These are phyloP conservation scores for Lotus japonicus DNA, from an alignment of 306 rosid genomes.

Conservation along the genomic window DNA sequence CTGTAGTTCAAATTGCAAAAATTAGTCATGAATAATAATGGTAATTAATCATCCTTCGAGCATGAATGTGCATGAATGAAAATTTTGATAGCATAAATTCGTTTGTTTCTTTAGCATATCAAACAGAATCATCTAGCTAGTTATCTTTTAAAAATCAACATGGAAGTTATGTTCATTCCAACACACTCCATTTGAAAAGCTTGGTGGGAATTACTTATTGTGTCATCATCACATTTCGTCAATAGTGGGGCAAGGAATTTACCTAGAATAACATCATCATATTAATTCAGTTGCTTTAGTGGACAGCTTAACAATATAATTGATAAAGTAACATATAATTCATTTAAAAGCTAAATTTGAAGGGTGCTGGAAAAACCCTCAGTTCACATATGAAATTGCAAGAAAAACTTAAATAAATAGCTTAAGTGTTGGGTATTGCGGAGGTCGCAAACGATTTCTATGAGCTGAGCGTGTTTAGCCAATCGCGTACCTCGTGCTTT, in stretches of 20 bases:
- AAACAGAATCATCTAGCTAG: neutral
- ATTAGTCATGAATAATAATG: too few species aligned
- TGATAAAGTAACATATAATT: neutral
- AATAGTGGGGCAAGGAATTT: slow-evolving; percentile 7
- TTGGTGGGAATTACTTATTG: slow-evolving; percentile 7
- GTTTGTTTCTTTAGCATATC: neutral
- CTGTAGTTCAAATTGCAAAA: neutral
- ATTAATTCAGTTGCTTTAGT: neutral
- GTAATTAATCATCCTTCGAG: too few species aligned
- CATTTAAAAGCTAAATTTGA: too few species aligned
- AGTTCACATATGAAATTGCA: too few species aligned
- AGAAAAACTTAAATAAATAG: too few species aligned
- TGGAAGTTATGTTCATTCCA: slow-evolving; percentile 15
- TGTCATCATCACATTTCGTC: neutral
- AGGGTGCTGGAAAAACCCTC: too few species aligned
- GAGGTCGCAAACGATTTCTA: too few species aligned
- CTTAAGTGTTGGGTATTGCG: too few species aligned
- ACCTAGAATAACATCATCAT: neutral
- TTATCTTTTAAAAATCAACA: neutral
- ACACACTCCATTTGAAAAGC: slow-evolving; percentile 1
- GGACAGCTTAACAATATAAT: slow-evolving; percentile 2
- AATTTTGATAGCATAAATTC: slow-evolving; percentile 2
- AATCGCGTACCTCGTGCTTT: too few species aligned
- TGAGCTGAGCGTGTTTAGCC: too few species aligned
- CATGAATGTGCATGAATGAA: neutral